phyloP scores from a whole-genome alignment of 352 stramenopile species.

The Pythium sp. region DNA sequence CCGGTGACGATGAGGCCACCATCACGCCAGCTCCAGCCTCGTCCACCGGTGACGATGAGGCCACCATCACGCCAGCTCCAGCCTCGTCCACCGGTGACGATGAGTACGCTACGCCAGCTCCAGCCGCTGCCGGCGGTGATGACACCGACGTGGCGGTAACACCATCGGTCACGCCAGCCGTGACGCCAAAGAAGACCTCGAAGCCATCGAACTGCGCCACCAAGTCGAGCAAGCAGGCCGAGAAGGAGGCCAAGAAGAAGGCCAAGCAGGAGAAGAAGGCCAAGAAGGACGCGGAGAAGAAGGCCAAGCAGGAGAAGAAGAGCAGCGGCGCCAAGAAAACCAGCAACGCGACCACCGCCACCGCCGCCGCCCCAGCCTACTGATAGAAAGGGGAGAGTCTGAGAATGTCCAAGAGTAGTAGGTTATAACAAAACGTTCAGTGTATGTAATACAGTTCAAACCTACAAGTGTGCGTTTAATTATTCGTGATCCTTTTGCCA shows the following conservation, averaged over 20 bases:
- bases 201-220: constrained; percentile 11
- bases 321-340: neutral
- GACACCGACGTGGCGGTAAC: neutral
- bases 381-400: neutral
- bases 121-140: neutral
- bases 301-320: constrained; percentile 4
- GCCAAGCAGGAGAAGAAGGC: constrained; percentile 5
- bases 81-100: neutral
- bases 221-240: neutral
- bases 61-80: neutral
- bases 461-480: neutral
- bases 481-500: no score
- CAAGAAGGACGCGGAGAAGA: constrained; percentile 5
- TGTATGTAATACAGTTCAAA: neutral
- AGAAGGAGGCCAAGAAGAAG: constrained; percentile 9
- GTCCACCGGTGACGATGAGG: neutral
- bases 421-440: neutral
- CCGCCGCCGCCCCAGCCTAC: neutral
- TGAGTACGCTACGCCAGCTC: constrained; percentile 1
- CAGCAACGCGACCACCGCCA: neutral
- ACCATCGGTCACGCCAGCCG: constrained; percentile 7
- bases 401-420: constrained; percentile 1
- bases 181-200: constrained; percentile 11
- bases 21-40: constrained; percentile 6
- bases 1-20: neutral